These are phyloP conservation scores for Penicillium flavigenum DNA, from an alignment of 495 filamentous ascomycete genomes.

Conservation along the genomic window DNA sequence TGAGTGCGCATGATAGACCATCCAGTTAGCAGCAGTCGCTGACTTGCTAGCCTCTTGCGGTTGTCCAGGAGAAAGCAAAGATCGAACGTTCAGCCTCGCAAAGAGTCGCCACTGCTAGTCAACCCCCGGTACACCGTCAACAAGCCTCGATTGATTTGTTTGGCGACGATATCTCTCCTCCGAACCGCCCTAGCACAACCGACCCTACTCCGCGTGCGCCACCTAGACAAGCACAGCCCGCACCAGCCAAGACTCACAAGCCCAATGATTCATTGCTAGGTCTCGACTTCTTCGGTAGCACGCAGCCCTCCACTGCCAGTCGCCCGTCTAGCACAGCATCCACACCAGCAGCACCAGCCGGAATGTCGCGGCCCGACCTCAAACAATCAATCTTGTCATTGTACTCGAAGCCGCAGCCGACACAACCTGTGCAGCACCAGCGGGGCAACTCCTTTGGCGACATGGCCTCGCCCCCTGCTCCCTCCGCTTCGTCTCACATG, in stretches of 20 bases:
- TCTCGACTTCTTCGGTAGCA: slow-evolving; percentile 84
- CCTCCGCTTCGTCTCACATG: slow-evolving; percentile 53
- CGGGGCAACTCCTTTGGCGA: slow-evolving; percentile 67
- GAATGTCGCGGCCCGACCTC: slow-evolving; percentile 83
- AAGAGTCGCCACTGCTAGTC: slow-evolving; percentile 42
- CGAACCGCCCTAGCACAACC: slow-evolving; percentile 65
- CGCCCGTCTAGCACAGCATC: slow-evolving; percentile 72
- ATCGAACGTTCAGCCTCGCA: slow-evolving; percentile 61
- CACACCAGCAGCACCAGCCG: slow-evolving; percentile 51
- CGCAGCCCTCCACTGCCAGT: slow-evolving; percentile 59
- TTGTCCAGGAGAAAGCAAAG: slow-evolving; percentile 72
- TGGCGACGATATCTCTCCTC: slow-evolving; percentile 57
- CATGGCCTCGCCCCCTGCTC: slow-evolving; percentile 56
- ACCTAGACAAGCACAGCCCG: slow-evolving; percentile 57
- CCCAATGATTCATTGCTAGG: slow-evolving; percentile 85
- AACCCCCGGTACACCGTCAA: slow-evolving; percentile 44
- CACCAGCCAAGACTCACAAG: slow-evolving; percentile 60
- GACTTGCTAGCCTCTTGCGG: slow-evolving; percentile 60
- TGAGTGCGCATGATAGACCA: slow-evolving; percentile 28
- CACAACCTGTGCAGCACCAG: slow-evolving; percentile 55
- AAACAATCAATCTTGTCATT: slow-evolving; percentile 97
- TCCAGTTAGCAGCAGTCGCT: slow-evolving; percentile 15
- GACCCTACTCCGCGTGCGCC: slow-evolving; percentile 53
- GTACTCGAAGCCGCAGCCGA: slow-evolving; percentile 77
- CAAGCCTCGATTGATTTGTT: slow-evolving; percentile 61